Evolutionary conservation across 768 basidiomycete species (phyloP), one percentile per base, ranked within the genome.

Genomic region (Lentinula detonsa): DNA sequence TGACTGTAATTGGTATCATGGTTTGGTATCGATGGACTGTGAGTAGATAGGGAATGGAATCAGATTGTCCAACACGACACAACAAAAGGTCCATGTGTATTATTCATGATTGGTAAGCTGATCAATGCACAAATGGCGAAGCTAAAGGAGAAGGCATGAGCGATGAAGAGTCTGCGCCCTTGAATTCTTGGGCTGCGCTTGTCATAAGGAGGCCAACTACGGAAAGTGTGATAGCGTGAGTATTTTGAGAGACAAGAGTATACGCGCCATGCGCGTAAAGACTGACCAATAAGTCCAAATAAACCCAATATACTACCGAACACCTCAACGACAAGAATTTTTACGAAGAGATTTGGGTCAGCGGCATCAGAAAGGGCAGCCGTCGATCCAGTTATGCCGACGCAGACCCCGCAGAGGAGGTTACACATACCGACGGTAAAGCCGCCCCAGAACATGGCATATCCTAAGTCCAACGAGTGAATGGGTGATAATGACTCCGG

Each of bases 381-480:
- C 16, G 94, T 98, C 2, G 95, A 92, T 0, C 97, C 97, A 5
- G 93, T 94, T 70, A 98, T 83, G 42, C 97, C 96, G 51, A 99
- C 97, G 13, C 88, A 91, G 61, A 98, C 75, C 63, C 97, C 97
- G 63, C 97, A 98, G 21, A 99, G 81, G 28, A 98, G 82, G 74
- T 98, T 98, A 75, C 96, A 98, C 4, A 86, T 70, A 15, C 97
- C 97, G 33, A 96, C 95, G 2, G 94, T 95, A 37, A 98, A 76
- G 34, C 97, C 97, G 23, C 95, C 95, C 89, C 95, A 98, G 81
- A 99, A 98, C 55, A 98, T 81, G 2, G 96, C 89, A 68, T 85
- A 98, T 5, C 94, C 93, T 93, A 65, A 6, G n/a, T 11, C 0
- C 21, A 57, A 40, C 1, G 18, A 16, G 42, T 33, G 4, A 18